Evolutionary conservation across 805 yeast genomes (phyloP).

Genomic region (Lachancea dasiensis): DNA sequence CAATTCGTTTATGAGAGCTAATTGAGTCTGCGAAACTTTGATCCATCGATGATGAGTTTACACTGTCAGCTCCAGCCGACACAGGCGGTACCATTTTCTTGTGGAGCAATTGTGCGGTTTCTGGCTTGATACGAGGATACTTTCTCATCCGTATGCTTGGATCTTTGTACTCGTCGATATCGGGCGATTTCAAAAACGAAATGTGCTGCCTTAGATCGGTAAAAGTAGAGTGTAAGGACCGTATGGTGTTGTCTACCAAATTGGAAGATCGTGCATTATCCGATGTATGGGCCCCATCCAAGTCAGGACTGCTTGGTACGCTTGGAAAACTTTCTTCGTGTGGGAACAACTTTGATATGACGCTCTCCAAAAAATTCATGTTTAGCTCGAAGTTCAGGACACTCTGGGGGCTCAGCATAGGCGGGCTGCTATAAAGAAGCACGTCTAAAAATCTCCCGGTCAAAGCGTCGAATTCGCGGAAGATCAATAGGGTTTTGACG

Average conservation of each 20-base stretch:
- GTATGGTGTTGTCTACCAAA: conserved; percentile 32
- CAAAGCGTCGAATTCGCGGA: conserved; percentile 81
- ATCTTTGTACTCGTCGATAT: conserved; percentile 57
- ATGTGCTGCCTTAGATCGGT: conserved; percentile 76
- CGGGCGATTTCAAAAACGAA: conserved; percentile 59
- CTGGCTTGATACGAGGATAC: conserved; percentile 69
- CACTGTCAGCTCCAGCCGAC: conserved; percentile 8
- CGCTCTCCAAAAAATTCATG: conserved; percentile 63
- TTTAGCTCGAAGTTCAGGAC: conserved; percentile 79
- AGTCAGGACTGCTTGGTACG: conserved; percentile 22
- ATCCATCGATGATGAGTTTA: conserved; percentile 3
- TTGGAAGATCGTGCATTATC: conserved; percentile 17
- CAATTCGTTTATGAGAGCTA: conserved; percentile 19
- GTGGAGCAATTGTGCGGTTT: conserved; percentile 57
- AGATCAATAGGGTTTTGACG: conserved; percentile 71
- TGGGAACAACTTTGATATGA: conserved; percentile 35
- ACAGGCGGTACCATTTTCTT: conserved; percentile 36
- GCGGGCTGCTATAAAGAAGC: conserved; percentile 46
- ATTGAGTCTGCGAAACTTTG: conserved; percentile 8
- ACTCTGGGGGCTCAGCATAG: conserved; percentile 46
- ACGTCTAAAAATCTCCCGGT: conserved; percentile 62
- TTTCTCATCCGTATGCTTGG: conserved; percentile 51
- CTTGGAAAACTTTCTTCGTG: conserved; percentile 9
- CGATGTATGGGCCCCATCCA: conserved; percentile 8
- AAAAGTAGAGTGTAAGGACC: conserved; percentile 65